Evolutionary conservation across 2,329 filamentous ascomycete genomes (phyloP).

Genomic region (Aspergillus calidoustus): DNA sequence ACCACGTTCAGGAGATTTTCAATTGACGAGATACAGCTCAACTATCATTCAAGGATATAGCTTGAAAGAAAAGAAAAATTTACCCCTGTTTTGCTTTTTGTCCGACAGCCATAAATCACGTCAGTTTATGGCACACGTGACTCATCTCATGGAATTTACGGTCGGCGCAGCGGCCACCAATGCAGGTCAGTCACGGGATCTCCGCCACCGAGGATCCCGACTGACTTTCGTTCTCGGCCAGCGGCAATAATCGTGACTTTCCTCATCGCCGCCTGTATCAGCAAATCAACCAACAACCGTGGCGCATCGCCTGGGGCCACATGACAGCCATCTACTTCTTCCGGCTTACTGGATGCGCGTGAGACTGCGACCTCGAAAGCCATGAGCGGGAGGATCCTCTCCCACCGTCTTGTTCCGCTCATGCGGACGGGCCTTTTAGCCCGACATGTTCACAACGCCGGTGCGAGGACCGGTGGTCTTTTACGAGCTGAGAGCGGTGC

Average conservation of each 20-base stretch:
- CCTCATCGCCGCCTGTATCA: constrained; percentile 10
- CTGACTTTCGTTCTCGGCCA: constrained; percentile 2
- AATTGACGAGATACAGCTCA: background rate
- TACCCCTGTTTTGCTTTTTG: constrained; percentile 14
- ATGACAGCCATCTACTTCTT: constrained; percentile 24
- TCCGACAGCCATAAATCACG: constrained; percentile 16
- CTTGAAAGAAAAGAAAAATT: constrained; percentile 3
- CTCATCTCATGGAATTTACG: constrained; percentile 30
- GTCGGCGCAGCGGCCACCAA: constrained; percentile 35
- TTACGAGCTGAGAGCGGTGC: constrained; percentile 68
- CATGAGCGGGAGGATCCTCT: constrained; percentile 77
- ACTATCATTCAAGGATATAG: background rate
- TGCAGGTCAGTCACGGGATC: constrained; percentile 43
- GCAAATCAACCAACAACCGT: constrained; percentile 16
- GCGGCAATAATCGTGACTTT: constrained; percentile 12
- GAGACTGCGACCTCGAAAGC: constrained; percentile 45
- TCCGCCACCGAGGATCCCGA: constrained; percentile 5
- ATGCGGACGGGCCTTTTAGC: constrained; percentile 64
- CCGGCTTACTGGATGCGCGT: constrained; percentile 34
- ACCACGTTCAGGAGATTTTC: background rate
- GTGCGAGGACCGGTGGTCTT: constrained; percentile 69
- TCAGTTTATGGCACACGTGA: constrained; percentile 35
- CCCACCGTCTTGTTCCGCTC: constrained; percentile 71
- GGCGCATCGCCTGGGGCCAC: constrained; percentile 24
- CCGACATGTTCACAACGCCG: constrained; percentile 66